Conservation (phyloP, 2,329 filamentous ascomycete genomes). For the Colletotrichum destructivum region DNA sequence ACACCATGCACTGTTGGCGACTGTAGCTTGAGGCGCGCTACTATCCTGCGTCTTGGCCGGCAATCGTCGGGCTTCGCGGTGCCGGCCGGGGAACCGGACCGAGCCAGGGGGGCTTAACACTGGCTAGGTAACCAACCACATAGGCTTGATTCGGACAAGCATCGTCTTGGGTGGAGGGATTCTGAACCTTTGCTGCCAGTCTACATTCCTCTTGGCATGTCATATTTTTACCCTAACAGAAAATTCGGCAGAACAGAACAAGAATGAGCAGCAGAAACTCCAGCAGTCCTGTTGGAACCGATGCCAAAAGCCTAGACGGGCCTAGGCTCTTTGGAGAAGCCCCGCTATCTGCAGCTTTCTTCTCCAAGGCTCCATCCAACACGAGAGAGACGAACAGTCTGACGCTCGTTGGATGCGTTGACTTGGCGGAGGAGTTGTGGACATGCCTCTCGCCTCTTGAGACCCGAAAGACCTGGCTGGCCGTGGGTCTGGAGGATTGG, state of each 20-base stretch:
- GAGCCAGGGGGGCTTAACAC: not conserved
- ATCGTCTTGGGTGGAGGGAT: not conserved
- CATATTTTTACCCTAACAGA: rapidly evolving
- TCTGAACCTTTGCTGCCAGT: not conserved
- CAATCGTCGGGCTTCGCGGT: not conserved
- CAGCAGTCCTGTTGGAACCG: not conserved
- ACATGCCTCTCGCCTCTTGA: not conserved
- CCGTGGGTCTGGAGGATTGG: not conserved
- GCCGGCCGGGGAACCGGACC: not conserved
- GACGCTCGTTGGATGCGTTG: not conserved
- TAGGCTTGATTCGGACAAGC: not conserved
- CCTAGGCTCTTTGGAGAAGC: not conserved
- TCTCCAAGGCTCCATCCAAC: not conserved
- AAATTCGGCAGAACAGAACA: not conserved
- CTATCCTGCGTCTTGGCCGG: not conserved
- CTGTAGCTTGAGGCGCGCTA: not conserved
- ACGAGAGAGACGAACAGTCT: not conserved
- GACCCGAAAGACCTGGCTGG: not conserved
- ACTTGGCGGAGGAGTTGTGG: not conserved
- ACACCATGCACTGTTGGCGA: not conserved
- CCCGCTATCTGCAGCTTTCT: not conserved
- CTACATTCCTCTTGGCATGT: not conserved
- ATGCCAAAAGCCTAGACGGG: too few relatives aligned
- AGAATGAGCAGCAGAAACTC: too few relatives aligned
- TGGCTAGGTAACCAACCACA: not conserved